These are phyloP conservation scores for Oxytropis ochrocephala DNA, from an alignment of 306 rosid species.

Conservation along the genomic window DNA sequence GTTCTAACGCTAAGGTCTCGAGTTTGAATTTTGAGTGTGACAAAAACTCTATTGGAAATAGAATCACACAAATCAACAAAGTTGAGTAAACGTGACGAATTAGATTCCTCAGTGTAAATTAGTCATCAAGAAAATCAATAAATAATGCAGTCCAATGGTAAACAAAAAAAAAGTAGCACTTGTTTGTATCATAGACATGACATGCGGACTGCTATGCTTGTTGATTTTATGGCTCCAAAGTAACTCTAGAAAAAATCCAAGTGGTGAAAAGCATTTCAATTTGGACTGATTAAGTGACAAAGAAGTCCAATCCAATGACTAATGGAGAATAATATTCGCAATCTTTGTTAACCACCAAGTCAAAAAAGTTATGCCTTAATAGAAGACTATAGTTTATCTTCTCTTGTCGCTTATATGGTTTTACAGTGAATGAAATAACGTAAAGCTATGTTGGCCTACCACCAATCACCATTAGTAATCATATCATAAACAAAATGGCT, in stretches of 20 bases:
- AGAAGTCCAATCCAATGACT: conserved; percentile 16
- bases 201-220: neutral
- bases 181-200: neutral
- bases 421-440: conserved; percentile 1
- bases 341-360: conserved; percentile 13
- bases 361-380: conserved; percentile 17
- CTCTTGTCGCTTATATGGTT: conserved; percentile 19
- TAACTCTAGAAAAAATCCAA: neutral
- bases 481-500: conserved; percentile 19
- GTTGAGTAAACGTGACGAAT: too few relatives aligned
- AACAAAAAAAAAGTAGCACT: too few relatives aligned
- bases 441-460: conserved; percentile 8
- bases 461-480: neutral
- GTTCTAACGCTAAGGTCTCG: too few relatives aligned
- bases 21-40: too few relatives aligned
- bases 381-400: neutral
- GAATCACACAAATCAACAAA: too few relatives aligned
- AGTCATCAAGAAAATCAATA: too few relatives aligned
- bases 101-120: too few relatives aligned
- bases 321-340: conserved; percentile 4
- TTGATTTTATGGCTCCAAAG: neutral
- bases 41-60: too few relatives aligned
- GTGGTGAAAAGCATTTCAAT: conserved; percentile 7
- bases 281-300: conserved; percentile 15
- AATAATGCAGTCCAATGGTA: too few relatives aligned